Evolutionary conservation across 208 protist genomes (phyloP).

Genomic region (Naegleria fowleri): DNA sequence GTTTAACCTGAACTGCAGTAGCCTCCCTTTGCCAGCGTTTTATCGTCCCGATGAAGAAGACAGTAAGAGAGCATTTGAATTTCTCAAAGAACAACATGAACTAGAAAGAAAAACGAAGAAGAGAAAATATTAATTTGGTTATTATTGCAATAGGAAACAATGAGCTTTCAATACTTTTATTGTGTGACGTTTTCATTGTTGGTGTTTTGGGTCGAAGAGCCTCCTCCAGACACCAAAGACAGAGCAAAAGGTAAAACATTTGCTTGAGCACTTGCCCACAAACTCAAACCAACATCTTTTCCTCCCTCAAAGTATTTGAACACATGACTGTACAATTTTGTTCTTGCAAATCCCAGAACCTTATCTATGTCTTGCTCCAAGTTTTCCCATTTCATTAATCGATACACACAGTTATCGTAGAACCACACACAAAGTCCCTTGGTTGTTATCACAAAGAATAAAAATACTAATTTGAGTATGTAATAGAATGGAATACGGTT

Average conservation of each 20-base stretch:
- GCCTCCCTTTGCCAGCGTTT: too few species aligned
- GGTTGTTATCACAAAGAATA: background rate
- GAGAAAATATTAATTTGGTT: too few species aligned
- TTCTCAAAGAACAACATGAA: too few species aligned
- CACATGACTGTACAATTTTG: background rate
- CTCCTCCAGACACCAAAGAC: background rate
- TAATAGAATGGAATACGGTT: background rate
- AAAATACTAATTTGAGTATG: background rate
- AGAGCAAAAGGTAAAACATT: background rate
- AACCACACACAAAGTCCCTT: background rate
- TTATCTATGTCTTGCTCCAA: background rate
- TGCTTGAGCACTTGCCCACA: background rate
- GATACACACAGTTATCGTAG: background rate
- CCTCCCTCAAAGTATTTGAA: background rate
- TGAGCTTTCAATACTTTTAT: too few species aligned
- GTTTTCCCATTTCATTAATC: background rate
- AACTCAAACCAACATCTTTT: background rate
- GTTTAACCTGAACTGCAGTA: too few species aligned
- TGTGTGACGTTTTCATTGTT: too few species aligned
- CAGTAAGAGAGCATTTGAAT: too few species aligned
- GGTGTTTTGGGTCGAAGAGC: too few species aligned
- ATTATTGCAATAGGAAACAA: too few species aligned
- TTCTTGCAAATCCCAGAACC: background rate
- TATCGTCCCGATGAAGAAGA: too few species aligned
- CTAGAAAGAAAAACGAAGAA: too few species aligned